These are phyloP conservation scores for Wallacemonas rigidus DNA, from an alignment of 208 protist species.

Conservation along the genomic window DNA sequence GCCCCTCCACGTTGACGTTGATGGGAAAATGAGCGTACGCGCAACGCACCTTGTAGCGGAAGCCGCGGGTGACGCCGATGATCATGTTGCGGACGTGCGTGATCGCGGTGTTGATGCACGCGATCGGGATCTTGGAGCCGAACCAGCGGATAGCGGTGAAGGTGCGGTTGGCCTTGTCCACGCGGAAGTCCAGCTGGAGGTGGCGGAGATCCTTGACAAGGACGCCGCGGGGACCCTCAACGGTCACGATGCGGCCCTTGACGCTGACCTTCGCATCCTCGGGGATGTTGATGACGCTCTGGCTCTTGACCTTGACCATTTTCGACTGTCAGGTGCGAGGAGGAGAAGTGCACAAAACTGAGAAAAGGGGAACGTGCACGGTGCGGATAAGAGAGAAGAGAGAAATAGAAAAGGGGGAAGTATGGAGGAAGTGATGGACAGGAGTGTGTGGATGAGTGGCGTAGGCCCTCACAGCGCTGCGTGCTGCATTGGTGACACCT, in stretches of 20 bases:
- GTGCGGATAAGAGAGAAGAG: slow-evolving; percentile 16
- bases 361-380: neutral
- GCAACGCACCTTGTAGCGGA: slow-evolving; percentile 99
- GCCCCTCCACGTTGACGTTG: slow-evolving; percentile 94
- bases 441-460: neutral
- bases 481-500: too few relatives aligned
- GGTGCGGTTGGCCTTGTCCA: slow-evolving; percentile 62
- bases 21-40: slow-evolving; percentile 99
- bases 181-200: slow-evolving; percentile 89
- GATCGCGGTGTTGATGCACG: slow-evolving; percentile 95
- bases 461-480: too few relatives aligned
- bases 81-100: slow-evolving; percentile 99
- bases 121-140: slow-evolving; percentile 93
- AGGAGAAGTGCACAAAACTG: slow-evolving; percentile 11
- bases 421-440: slow-evolving; percentile 9
- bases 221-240: slow-evolving; percentile 96
- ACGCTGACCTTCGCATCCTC: slow-evolving; percentile 68
- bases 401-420: slow-evolving; percentile 14
- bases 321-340: slow-evolving; percentile 5
- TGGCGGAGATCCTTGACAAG: slow-evolving; percentile 95
- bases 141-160: slow-evolving; percentile 96
- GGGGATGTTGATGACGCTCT: slow-evolving; percentile 60
- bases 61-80: slow-evolving; percentile 99
- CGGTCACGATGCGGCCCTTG: slow-evolving; percentile 80
- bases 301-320: slow-evolving; percentile 91